Percentiles rank a stretch among this genome's conserved stretches.
These are phyloP conservation scores for Oryza nivara DNA, from an alignment of 176 grass and related monocot species.

Conservation along the genomic window DNA sequence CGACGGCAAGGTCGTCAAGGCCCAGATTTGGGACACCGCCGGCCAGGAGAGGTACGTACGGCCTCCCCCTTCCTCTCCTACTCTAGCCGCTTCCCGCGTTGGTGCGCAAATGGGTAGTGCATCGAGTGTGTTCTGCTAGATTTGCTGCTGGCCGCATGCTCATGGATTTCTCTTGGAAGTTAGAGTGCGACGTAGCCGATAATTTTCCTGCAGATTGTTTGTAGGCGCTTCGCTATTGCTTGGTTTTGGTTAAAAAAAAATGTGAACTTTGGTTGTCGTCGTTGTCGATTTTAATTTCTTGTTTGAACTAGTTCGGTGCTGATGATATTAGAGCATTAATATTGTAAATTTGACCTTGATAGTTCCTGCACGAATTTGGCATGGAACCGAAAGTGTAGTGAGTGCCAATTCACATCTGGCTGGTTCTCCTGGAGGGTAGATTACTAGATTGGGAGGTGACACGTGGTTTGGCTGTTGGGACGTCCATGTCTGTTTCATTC, in stretches of 20 bases:
- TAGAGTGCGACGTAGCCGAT: neutral
- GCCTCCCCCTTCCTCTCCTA: neutral
- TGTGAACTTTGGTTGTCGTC: neutral
- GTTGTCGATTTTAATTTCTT: slow-evolving; percentile 2
- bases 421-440: neutral
- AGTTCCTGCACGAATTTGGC: neutral
- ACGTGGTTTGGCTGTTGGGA: neutral
- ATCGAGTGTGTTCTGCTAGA: neutral
- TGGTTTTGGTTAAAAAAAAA: neutral
- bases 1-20: slow-evolving; percentile 72
- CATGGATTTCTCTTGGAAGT: neutral
- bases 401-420: neutral
- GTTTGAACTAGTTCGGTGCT: neutral
- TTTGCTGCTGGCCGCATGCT: neutral
- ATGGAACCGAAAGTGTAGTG: neutral
- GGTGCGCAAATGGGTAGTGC: neutral
- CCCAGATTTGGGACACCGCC: slow-evolving; percentile 83
- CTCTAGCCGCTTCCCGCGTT: neutral
- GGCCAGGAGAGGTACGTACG: slow-evolving; percentile 64
- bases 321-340: slow-evolving; percentile 3
- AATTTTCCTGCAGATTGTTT: neutral
- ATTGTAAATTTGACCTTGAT: neutral
- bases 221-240: neutral
- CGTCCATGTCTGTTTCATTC: neutral
- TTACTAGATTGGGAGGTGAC: neutral